Base-by-base conservation (phyloP, 2,329 filamentous ascomycete species). In the Arthroderma uncinatum region DNA sequence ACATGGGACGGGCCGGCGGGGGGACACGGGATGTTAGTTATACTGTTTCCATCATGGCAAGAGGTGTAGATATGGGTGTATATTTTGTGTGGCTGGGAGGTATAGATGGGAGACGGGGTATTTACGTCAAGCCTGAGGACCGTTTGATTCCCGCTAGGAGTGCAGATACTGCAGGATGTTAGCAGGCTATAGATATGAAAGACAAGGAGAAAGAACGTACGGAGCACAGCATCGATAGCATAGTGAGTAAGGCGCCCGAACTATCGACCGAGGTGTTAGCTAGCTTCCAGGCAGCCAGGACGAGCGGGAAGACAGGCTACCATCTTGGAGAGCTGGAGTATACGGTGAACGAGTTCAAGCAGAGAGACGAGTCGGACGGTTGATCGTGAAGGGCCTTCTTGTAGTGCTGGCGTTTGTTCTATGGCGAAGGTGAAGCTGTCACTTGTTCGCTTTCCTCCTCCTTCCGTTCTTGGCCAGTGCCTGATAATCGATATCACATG, bases 141-240 rank as follows among this genome's bases (percentile, higher is more conserved):
- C 93, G 89, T 78, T 95, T 94, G 79, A 98, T 91, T 68, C 93
- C 93, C 39, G 93, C 93, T 64, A 98, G 84, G 72, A 97, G 92
- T 62, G 93, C 89, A 67, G 93, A 98, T 73, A 98, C 88, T 94
- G 59, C 60, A 61, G 14, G 21, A 36, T 25, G 34, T 53, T 47
- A 55, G 57, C 30, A 42, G 21, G 19, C 47, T 23, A 19, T 50
- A 16, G 42, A 7, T 52, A 16, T 14, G 54, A 36, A 47, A 23
- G 21, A 37, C 34, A 36, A 12, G 34, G 37, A 42, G 39, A 59
- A 50, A 50, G 50, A 40, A 79, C 86, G 66, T 82, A 93, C 89
- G 78, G 66, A 97, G 83, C 65, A 97, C 89, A 62, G 92, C 92
- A 76, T 97, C 92, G 73, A 97, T 92, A 68, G 90, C 89, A 78